A percentile compares a stretch with the other conserved stretches of the same genome.
Conservation (phyloP, 2,329 filamentous ascomycete genomes). For the Curvularia eragrostidis region DNA sequence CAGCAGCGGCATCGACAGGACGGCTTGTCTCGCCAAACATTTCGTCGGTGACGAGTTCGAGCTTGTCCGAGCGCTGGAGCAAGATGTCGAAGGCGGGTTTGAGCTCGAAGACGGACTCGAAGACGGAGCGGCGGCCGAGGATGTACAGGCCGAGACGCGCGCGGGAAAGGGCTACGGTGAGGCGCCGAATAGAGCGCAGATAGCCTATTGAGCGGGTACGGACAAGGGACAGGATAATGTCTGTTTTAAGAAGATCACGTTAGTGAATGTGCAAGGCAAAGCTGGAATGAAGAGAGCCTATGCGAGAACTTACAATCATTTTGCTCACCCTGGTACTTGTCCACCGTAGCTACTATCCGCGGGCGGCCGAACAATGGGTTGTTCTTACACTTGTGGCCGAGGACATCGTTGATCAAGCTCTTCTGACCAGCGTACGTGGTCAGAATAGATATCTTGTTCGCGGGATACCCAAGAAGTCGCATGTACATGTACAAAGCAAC, state of each 20-base stretch:
- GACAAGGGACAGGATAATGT: conserved; percentile 91
- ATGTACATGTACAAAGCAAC: conserved; percentile 97
- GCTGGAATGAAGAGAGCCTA: neutral
- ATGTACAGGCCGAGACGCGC: conserved; percentile 92
- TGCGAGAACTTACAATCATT: conserved; percentile 83
- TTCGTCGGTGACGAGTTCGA: conserved; percentile 83
- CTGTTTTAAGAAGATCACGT: conserved; percentile 52
- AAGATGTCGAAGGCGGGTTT: conserved; percentile 83
- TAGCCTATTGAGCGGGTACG: conserved; percentile 90
- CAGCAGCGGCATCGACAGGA: conserved; percentile 19
- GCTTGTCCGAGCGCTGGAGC: conserved; percentile 77
- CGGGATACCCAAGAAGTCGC: conserved; percentile 91
- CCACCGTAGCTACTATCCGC: conserved; percentile 88
- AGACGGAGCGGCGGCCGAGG: conserved; percentile 84
- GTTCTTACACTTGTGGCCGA: conserved; percentile 80
- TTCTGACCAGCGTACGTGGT: conserved; percentile 93
- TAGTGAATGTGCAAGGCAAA: conserved; percentile 10
- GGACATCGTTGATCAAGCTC: conserved; percentile 85
- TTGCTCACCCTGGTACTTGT: conserved; percentile 99
- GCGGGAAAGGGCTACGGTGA: conserved; percentile 93
- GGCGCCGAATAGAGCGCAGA: conserved; percentile 86
- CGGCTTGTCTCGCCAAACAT: conserved; percentile 74
- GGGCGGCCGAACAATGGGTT: conserved; percentile 89
- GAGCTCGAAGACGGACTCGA: conserved; percentile 87
- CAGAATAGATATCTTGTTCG: conserved; percentile 81